A percentile compares a stretch with the other conserved stretches of the same genome.
phyloP scores from a whole-genome alignment of 768 basidiomycete genomes.

The Lentinula aciculospora region DNA sequence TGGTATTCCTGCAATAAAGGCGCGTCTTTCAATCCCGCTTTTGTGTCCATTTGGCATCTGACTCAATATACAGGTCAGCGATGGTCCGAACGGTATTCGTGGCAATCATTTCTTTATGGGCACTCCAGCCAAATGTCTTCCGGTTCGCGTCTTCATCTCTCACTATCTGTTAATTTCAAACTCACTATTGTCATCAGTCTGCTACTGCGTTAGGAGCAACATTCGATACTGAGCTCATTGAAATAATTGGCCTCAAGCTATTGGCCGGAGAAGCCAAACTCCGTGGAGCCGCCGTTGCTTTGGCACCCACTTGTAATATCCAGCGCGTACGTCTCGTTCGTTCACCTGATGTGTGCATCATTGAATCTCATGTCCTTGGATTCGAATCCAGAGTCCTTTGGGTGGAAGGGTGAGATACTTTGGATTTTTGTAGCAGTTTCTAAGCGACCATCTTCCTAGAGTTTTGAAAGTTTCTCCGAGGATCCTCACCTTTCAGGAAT shows the following conservation, averaged over 20 bases:
- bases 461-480: slow-evolving; percentile 53
- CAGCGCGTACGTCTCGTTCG: slow-evolving; percentile 48
- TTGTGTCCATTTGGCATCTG: neutral
- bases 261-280: slow-evolving; percentile 71
- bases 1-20: slow-evolving; percentile 69
- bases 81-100: slow-evolving; percentile 73
- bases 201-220: slow-evolving; percentile 74
- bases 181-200: slow-evolving; percentile 26
- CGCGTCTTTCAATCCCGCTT: slow-evolving; percentile 14
- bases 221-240: slow-evolving; percentile 61
- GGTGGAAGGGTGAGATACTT: slow-evolving; percentile 51
- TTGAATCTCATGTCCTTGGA: neutral
- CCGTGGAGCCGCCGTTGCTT: slow-evolving; percentile 58
- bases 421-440: neutral
- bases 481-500: slow-evolving; percentile 50
- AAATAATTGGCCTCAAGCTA: slow-evolving; percentile 55
- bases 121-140: slow-evolving; percentile 75
- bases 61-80: slow-evolving; percentile 46
- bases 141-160: slow-evolving; percentile 33
- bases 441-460: slow-evolving; percentile 16
- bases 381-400: slow-evolving; percentile 48
- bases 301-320: slow-evolving; percentile 83
- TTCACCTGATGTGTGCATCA: neutral
- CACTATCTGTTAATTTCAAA: neutral
- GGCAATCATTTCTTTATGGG: slow-evolving; percentile 80